Evolutionary conservation across 2,329 filamentous ascomycete species (phyloP).

Genomic region (Zelopaecilomyces penicillatus): DNA sequence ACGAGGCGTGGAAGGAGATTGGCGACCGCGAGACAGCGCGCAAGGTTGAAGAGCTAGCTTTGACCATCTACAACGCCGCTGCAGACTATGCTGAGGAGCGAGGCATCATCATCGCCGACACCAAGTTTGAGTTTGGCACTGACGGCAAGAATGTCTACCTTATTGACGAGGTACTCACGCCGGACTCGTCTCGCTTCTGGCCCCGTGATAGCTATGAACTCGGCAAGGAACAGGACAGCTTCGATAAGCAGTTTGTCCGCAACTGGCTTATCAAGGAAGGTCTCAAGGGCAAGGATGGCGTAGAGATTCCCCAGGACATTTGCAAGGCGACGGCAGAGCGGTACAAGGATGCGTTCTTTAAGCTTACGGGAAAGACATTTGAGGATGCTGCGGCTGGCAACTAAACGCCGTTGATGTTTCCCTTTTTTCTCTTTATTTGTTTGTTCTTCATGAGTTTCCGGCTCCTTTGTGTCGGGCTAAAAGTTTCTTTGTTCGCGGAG

Average conservation of each 20-base stretch:
- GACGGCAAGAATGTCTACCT: slow-evolving; percentile 33
- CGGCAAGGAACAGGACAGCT: slow-evolving; percentile 70
- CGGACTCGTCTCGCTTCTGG: slow-evolving; percentile 84
- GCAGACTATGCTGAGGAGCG: slow-evolving; percentile 48
- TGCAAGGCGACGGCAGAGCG: slow-evolving; percentile 59
- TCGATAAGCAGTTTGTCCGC: slow-evolving; percentile 79
- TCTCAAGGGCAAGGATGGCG: slow-evolving; percentile 44
- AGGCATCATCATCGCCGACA: slow-evolving; percentile 34
- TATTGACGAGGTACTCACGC: slow-evolving; percentile 79
- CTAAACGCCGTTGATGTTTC: slow-evolving; percentile 53
- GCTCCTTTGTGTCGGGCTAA: no score
- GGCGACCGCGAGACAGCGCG: slow-evolving; percentile 24
- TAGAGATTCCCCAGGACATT: slow-evolving; percentile 51
- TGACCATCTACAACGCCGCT: slow-evolving; percentile 33
- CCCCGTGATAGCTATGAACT: slow-evolving; percentile 53
- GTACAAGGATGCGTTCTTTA: slow-evolving; percentile 67
- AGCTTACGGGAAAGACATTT: slow-evolving; percentile 48
- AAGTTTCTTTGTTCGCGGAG: no score
- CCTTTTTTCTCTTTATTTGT: slow-evolving; percentile 39
- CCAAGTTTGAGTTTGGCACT: slow-evolving; percentile 40
- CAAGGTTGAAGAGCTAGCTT: slow-evolving; percentile 22
- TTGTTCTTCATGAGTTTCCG: slow-evolving; percentile 38
- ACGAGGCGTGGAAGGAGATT: slow-evolving; percentile 43
- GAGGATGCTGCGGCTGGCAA: slow-evolving; percentile 28
- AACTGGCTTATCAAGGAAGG: slow-evolving; percentile 72